Base-by-base conservation (phyloP, 1,139 yeast species). In the Williopsis jadinii region DNA sequence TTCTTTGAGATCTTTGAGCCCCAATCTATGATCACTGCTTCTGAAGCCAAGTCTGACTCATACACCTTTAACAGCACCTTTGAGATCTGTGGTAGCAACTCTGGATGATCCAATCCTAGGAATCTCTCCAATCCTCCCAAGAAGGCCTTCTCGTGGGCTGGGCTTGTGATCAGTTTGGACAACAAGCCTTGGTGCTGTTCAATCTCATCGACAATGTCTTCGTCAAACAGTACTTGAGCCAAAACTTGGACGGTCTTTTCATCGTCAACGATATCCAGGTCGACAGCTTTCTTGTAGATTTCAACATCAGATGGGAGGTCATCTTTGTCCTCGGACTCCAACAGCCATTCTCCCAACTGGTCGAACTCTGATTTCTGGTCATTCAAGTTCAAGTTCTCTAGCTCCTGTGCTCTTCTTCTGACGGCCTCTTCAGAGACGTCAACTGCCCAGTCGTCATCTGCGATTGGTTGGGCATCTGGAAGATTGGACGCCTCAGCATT, bases 401-500 rank as follows among this genome's bases (percentile, higher is more conserved):
- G 73, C 60, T 84, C 95, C 58, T 80, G 72, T 43, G 95, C 96
- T 67, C 99, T 85, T 35, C 86, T 88, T 59, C 85, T 84, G 54
- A 94, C 87, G 41, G 98, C 98, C 65, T 88, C 98, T 61, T 85
- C 95, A 40, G 96, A 85, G 79, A 92, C 85, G 63, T 92, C 99
- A 40, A 90, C 97, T 15, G 97, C 88, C 98, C 98, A 92, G 51
- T 87, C 95, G 55, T 86, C 97, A 59, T 88, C 96, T 52, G 78
- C 81, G 43, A 84, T 78, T 44, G 77, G 75, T 48, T 72, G 71
- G 30, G 67, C 61, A 32, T 65, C 67, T 29, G 72, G 70, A 50
- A 85, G 70, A 40, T 73, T 78, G 11, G 88, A 83, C 28, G 95
- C 95, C 61, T 85, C 95, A 36, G 90, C 88, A 55, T 84, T 80